Conservation (phyloP, 768 basidiomycete species). For the Lactifluus subvellereus region DNA sequence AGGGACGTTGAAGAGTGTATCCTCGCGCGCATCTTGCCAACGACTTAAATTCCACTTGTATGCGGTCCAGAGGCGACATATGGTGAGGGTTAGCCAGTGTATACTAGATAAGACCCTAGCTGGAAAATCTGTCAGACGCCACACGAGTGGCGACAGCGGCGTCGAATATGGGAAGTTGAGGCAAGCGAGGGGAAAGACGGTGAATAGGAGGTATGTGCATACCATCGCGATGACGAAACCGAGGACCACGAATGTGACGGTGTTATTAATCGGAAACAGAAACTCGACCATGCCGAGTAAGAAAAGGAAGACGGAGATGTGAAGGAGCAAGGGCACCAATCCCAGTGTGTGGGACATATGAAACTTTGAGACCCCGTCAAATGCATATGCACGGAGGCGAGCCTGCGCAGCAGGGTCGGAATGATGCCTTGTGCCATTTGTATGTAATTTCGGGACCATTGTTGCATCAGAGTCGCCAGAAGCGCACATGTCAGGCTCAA, state of each 20-base stretch:
- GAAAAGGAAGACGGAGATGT: constrained; percentile 21
- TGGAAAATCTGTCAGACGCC: constrained; percentile 8
- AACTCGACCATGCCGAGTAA: constrained; percentile 20
- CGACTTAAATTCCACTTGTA: constrained; percentile 1
- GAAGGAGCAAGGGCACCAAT: constrained; percentile 16
- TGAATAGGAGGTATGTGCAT: constrained; percentile 7
- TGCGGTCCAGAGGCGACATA: not conserved
- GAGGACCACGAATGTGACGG: constrained; percentile 13
- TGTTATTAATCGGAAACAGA: constrained; percentile 15
- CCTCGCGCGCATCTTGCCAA: constrained; percentile 6
- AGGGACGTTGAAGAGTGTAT: constrained; percentile 4
- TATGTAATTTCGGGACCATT: too few species aligned
- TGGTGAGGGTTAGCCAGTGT: constrained; percentile 1
- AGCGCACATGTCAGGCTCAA: too few species aligned
- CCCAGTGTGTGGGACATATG: constrained; percentile 6
- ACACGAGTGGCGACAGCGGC: constrained; percentile 16
- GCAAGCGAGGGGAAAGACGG: constrained; percentile 15
- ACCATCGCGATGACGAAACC: not conserved
- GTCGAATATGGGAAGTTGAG: constrained; percentile 20
- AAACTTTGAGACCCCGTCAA: constrained; percentile 15
- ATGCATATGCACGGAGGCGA: constrained; percentile 8
- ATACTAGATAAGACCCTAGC: not conserved
- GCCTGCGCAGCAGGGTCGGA: not conserved
- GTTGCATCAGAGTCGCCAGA: too few species aligned
- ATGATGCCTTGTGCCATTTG: too few species aligned